These are phyloP conservation scores for Populus davidiana DNA, from an alignment of 345 rosid species.

Conservation along the genomic window DNA sequence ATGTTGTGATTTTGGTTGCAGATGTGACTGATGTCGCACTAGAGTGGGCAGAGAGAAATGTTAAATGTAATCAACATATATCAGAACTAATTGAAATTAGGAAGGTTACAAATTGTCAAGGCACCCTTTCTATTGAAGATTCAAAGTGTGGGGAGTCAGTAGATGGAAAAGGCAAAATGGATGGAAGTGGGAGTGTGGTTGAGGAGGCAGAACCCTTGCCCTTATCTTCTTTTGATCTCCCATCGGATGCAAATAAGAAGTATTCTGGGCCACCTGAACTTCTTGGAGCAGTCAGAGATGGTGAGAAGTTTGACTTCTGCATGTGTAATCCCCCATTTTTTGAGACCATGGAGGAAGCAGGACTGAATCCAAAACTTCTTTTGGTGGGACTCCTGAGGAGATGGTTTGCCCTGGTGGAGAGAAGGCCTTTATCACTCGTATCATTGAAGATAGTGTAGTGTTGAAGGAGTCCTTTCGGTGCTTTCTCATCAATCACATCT, in stretches of 20 bases:
- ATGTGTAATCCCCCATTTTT: slow-evolving; percentile 98
- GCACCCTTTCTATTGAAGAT: slow-evolving; percentile 14
- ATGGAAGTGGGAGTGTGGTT: background rate
- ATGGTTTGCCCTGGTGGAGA: slow-evolving; percentile 95
- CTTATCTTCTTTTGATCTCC: slow-evolving; percentile 21
- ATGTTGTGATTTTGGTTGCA: no score
- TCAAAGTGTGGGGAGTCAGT: slow-evolving; percentile 15
- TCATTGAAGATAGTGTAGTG: slow-evolving; percentile 69
- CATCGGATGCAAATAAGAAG: slow-evolving; percentile 18
- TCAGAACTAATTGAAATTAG: slow-evolving; percentile 69
- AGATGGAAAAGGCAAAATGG: slow-evolving; percentile 22
- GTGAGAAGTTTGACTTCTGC: slow-evolving; percentile 86
- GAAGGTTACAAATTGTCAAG: slow-evolving; percentile 37
- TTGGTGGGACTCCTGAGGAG: slow-evolving; percentile 85
- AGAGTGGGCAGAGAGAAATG: no score
- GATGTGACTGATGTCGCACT: no score
- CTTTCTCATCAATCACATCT: background rate
- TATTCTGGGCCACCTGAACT: slow-evolving; percentile 55
- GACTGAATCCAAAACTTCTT: slow-evolving; percentile 82
- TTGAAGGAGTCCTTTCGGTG: slow-evolving; percentile 68
- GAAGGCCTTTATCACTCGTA: slow-evolving; percentile 64
- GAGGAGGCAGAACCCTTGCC: slow-evolving; percentile 17
- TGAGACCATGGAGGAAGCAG: slow-evolving; percentile 69
- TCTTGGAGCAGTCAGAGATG: slow-evolving; percentile 58
- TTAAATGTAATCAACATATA: slow-evolving; percentile 45